Evolutionary conservation across 768 basidiomycete species (phyloP), one percentile per base, ranked within the genome.

Genomic region (Serendipita sp.): DNA sequence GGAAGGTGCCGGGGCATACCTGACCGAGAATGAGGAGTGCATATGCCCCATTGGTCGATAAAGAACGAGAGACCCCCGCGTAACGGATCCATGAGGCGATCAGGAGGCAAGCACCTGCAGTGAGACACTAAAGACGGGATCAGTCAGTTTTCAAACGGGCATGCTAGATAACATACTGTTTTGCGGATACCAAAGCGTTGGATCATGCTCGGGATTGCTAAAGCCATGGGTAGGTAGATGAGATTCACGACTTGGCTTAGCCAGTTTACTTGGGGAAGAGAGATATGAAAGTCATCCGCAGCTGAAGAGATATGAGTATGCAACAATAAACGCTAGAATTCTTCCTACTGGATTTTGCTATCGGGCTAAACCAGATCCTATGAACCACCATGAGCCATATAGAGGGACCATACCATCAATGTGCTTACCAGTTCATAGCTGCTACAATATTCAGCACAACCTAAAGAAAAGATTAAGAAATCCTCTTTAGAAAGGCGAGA

Each of bases 291-390:
- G 43, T 86, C 82, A 2, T 69, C 68, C 8, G 81, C 79, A 68
- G 79, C 48, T 50, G 29, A 50, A n/a, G n/a, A 18, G n/a, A 50
- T 18, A 50, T n/a, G 48, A 50, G 5, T n/a, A 40, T 40, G 13
- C 23, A 23, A 23, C 23, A 40, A 13, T 13, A 40, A 5, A 40
- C 48, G 8, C 5, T 50, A 18, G 6, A 50, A n/a, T 18, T 50
- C n/a, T 31, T 50, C 40, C 40, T 18, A 50, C 48, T 76, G 68
- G 84, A 72, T 44, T 82, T 83, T 0, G 89, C 76, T 63, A 93
- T 91, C 2, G 90, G 87, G 3, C 89, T 88, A 69, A 91, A 92
- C 88, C 88, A 92, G 2, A 85, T 50, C 48, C 48, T 50, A n/a
- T 50, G 1, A 31, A 50, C n/a, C 48, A n/a, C n/a, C 29, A 31